Conservation (phyloP, 345 rosid species). For the Arabidopsis thaliana region TAIR10.1 NC_003070.9:28491001-28491500, state of each 20-base stretch:
- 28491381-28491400: constrained; percentile 47
- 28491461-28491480: constrained; percentile 52
- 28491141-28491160: neutral
- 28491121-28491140: neutral
- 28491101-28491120: neutral
- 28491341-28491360: neutral
- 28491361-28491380: neutral
- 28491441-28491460: constrained; percentile 47
- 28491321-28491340: neutral
- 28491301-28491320: constrained; percentile 39
- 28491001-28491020: neutral
- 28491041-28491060: neutral
- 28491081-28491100: too few species aligned
- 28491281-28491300: constrained; percentile 52
- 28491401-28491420: constrained; percentile 51
- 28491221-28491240: constrained; percentile 56
- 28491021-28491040: neutral
- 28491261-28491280: constrained; percentile 65
- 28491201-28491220: constrained; percentile 63
- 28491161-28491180: constrained; percentile 49
- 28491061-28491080: neutral
- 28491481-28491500: constrained; percentile 51
- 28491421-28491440: constrained; percentile 57
- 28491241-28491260: constrained; percentile 76
- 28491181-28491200: constrained; percentile 57